Conservation (phyloP, 768 basidiomycete genomes). For the Zangia roseola region DNA sequence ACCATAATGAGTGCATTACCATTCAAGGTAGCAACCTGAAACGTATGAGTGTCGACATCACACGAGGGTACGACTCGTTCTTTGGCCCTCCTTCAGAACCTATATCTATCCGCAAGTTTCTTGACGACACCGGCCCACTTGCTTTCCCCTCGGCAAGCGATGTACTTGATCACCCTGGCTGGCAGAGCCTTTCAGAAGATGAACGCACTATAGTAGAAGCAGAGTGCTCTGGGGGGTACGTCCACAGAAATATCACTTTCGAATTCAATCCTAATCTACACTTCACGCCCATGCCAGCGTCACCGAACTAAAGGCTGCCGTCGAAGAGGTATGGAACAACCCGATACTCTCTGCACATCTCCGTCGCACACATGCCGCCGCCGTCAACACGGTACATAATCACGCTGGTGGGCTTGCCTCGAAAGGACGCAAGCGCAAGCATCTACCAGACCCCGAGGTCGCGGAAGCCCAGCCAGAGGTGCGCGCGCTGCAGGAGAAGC, state of each 20-base stretch:
- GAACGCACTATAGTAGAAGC: slow-evolving; percentile 32
- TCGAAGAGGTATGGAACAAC: slow-evolving; percentile 51
- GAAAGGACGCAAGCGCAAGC: slow-evolving; percentile 37
- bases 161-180: slow-evolving; percentile 15
- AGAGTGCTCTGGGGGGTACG: slow-evolving; percentile 43
- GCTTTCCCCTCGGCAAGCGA: slow-evolving; percentile 8
- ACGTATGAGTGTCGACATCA: slow-evolving; percentile 25
- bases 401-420: slow-evolving; percentile 30
- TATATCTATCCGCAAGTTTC: slow-evolving; percentile 47
- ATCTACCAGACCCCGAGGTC: slow-evolving; percentile 19
- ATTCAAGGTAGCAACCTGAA: too few relatives aligned
- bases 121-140: slow-evolving; percentile 31
- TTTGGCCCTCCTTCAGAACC: slow-evolving; percentile 65
- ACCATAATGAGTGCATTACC: too few relatives aligned
- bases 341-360: slow-evolving; percentile 59
- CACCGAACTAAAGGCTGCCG: slow-evolving; percentile 43
- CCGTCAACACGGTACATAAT: slow-evolving; percentile 37
- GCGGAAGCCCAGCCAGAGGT: slow-evolving; percentile 45
- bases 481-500: slow-evolving; percentile 42
- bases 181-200: slow-evolving; percentile 25
- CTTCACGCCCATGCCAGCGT: slow-evolving; percentile 41
- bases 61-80: slow-evolving; percentile 44
- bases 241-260: not conserved
- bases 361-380: slow-evolving; percentile 49
- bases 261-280: not conserved